Evolutionary conservation across 371 early-diverging fungal genomes (phyloP).

Genomic region (Apophysomyces trapeziformis): DNA sequence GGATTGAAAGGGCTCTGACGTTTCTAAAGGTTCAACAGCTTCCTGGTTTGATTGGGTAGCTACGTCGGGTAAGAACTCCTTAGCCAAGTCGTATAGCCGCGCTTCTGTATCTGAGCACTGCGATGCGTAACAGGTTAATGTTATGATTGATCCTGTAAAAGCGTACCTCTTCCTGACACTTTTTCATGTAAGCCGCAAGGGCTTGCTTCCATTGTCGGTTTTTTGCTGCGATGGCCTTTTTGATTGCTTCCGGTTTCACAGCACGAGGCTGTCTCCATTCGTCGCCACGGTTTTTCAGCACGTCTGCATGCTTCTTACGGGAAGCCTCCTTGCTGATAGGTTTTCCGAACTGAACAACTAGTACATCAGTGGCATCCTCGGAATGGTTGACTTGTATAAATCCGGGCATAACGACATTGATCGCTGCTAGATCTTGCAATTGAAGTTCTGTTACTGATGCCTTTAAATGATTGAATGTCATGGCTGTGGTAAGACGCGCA

Average conservation of each 20-base stretch:
- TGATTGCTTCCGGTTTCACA: conserved; percentile 36
- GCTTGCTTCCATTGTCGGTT: conserved; percentile 33
- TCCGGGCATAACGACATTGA: conserved; percentile 41
- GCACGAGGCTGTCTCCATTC: conserved; percentile 15
- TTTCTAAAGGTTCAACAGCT: neutral
- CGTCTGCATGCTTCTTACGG: conserved; percentile 23
- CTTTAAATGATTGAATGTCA: conserved; percentile 37
- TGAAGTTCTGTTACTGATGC: conserved; percentile 26
- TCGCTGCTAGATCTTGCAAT: conserved; percentile 37
- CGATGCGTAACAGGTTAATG: neutral
- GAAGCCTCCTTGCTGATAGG: conserved; percentile 20
- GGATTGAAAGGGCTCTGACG: neutral
- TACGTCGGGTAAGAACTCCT: conserved; percentile 20
- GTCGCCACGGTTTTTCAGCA: conserved; percentile 25
- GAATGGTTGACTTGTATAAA: conserved; percentile 30
- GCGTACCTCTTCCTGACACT: conserved; percentile 32
- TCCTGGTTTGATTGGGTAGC: neutral
- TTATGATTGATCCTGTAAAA: neutral
- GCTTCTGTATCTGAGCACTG: conserved; percentile 22
- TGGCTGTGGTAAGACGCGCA: conserved; percentile 31
- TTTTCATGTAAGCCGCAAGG: conserved; percentile 20
- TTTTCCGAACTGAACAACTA: conserved; percentile 32
- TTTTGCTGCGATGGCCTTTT: conserved; percentile 32
- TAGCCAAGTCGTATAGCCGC: conserved; percentile 15
- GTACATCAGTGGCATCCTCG: neutral